Evolutionary conservation across 371 early-diverging fungal species (phyloP), one percentile per base, ranked within the genome.

Genomic region (Mortierella sp.): DNA sequence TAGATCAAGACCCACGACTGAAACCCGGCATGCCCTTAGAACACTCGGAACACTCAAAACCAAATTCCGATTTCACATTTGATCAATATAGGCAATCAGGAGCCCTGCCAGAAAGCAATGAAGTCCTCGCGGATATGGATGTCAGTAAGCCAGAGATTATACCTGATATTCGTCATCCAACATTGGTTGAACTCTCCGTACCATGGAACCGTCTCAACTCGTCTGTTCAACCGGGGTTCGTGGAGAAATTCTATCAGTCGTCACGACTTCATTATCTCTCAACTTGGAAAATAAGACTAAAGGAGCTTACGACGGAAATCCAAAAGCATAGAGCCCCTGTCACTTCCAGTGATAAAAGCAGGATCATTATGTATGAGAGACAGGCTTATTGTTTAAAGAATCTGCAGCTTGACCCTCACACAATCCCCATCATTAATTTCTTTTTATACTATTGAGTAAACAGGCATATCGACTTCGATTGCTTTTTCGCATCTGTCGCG

Each of bases 391-490:
- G 13, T n/a, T 51, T 23, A 9, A 13, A 28, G 28, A n/a, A 5
- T n/a, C 7, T n/a, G 5, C 2, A 17, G 5, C 34, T 29, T 55
- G 23, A n/a, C 26, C 3, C 34, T 58, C 35, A 37, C 6, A 10
- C 43, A 58, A 31, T n/a, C 2, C 49, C 12, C 29, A 19, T 22
- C 15, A 8, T 29, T 34, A n/a, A 13, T 59, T 26, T 42, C 51
- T 34, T 64, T 8, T 56, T 32, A 3, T 12, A 10, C 56, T 2
- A 26, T 23, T 34, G 9, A 42, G 8, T 51, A 10, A 19, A 26
- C 53, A 91, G 94, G 90, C 97, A 98, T 76, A 83, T 96, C 23
- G 98, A 97, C 74, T 92, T 98, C 82, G 98, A 98, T 84, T 95
- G 96, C 73, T 98, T 96, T 72, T 97, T 97, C 81, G 96, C 91